Base-by-base conservation (phyloP, 768 basidiomycete genomes). In the Suillus lakei region DNA sequence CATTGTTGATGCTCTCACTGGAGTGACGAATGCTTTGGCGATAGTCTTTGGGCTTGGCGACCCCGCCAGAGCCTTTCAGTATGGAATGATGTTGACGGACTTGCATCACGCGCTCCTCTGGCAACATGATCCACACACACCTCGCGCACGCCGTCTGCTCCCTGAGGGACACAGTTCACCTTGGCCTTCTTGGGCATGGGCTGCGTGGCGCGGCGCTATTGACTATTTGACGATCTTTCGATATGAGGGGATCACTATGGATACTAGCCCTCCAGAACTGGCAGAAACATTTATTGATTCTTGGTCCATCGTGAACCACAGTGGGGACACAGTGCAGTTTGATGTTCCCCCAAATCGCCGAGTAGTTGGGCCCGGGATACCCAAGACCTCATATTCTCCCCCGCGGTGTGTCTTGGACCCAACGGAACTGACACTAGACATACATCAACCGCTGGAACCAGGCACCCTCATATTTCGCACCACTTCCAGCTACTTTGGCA, bases 141-240 rank as follows among this genome's bases (percentile, higher is more conserved):
- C 56, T 21, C 28, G n/a, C 16, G 32, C 34, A 16, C 21, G 7
- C 28, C 50, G 28, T 51, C 12, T 6, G 6, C 18, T 5, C 2
- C 30, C 62, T 10, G 28, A 43, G 18, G 18, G 28, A 1, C 39
- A 13, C n/a, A 13, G 23, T 48, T 15, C 68, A 3, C 30, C 23
- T 28, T 71, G 65, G 61, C 72, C 72, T 5, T 71, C 72, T 10
- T 73, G 72, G 72, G 70, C 72, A 18, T 73, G 72, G 72, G 63
- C 70, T 3, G 72, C 67, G 4, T 73, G 72, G 72, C 69, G 59
- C 26, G 72, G 72, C 28, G 68, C 68, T 3, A 55, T 65, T 16
- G 32, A 30, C 18, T 65, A 65, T 56, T 60, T 1, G 23, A 64
- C 46, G 13, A 53, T 23, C 36, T 54, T 10, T 54, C 3, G 21